These are phyloP conservation scores for Inga laurina DNA, from an alignment of 306 rosid species.

Conservation along the genomic window DNA sequence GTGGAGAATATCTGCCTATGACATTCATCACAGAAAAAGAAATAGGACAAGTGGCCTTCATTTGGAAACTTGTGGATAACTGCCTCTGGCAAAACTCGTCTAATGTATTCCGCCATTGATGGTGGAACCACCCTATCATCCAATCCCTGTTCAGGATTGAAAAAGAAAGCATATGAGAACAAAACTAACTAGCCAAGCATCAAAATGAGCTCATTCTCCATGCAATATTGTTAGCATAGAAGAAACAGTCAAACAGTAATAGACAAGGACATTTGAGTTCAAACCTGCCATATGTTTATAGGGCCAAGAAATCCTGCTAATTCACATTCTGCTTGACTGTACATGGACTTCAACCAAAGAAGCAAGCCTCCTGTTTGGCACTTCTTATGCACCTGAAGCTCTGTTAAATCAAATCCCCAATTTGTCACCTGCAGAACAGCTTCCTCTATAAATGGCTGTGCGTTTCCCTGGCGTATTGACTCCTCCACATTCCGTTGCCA, in stretches of 20 bases:
- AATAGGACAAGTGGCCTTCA: conserved; percentile 90
- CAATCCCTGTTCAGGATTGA: conserved; percentile 68
- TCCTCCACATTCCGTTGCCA: conserved; percentile 88
- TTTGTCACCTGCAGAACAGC: conserved; percentile 74
- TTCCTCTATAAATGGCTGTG: conserved; percentile 81
- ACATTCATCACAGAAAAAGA: conserved; percentile 83
- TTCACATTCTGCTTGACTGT: conserved; percentile 79
- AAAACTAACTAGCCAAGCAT: not conserved
- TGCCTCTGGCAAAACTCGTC: conserved; percentile 75
- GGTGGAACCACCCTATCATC: conserved; percentile 83
- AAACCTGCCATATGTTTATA: conserved; percentile 94
- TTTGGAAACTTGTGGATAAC: conserved; percentile 75
- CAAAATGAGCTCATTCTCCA: not conserved
- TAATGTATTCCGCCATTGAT: conserved; percentile 64
- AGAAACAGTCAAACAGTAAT: conserved; percentile 14
- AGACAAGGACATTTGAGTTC: conserved; percentile 23
- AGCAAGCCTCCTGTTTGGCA: conserved; percentile 71
- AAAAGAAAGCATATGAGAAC: conserved; percentile 20
- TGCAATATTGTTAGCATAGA: not conserved
- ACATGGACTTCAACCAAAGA: conserved; percentile 82
- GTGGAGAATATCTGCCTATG: conserved; percentile 71
- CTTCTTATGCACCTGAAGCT: conserved; percentile 75
- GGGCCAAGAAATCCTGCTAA: conserved; percentile 83
- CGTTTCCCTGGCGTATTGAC: conserved; percentile 77
- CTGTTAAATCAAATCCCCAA: conserved; percentile 81